Conservation (phyloP, 2,329 filamentous ascomycete species). For the Passalora sequoiae region DNA sequence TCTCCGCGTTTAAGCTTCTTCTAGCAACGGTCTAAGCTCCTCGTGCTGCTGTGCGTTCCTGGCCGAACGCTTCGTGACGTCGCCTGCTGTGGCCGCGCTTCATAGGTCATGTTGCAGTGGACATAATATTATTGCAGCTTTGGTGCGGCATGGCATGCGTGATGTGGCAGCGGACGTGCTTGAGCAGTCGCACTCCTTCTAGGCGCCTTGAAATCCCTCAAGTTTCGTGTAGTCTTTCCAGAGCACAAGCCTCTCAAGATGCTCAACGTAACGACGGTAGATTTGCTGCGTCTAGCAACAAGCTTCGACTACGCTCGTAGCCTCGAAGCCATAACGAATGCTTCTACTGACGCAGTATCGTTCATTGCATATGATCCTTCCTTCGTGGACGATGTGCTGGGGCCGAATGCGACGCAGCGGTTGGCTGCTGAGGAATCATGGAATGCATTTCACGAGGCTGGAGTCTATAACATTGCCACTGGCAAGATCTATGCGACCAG, state of each 20-base stretch:
- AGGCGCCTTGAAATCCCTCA: too few species aligned
- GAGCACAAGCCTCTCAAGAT: slow-evolving; percentile 19
- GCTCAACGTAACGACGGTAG: slow-evolving; percentile 34
- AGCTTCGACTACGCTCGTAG: slow-evolving; percentile 31
- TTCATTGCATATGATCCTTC: slow-evolving; percentile 29
- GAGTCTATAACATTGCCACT: slow-evolving; percentile 32
- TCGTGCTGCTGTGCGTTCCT: background rate
- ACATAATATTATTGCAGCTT: too few species aligned
- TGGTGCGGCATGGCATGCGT: too few species aligned
- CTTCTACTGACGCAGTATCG: slow-evolving; percentile 28
- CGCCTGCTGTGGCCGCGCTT: too few species aligned
- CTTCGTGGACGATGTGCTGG: slow-evolving; percentile 31
- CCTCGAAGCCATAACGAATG: slow-evolving; percentile 27
- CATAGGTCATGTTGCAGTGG: too few species aligned
- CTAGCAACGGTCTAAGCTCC: background rate
- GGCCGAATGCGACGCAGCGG: slow-evolving; percentile 28
- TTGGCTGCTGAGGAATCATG: slow-evolving; percentile 26
- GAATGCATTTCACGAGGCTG: slow-evolving; percentile 39
- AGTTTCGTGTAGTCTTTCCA: too few species aligned
- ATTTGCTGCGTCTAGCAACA: slow-evolving; percentile 29
- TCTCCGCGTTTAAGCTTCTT: background rate
- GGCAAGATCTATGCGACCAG: slow-evolving; percentile 42
- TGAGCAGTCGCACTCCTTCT: too few species aligned
- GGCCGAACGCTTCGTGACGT: slow-evolving; percentile 10
- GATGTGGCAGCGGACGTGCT: background rate